Evolutionary conservation across 2,329 filamentous ascomycete genomes (phyloP).

Genomic region (Simplicillium sp.): DNA sequence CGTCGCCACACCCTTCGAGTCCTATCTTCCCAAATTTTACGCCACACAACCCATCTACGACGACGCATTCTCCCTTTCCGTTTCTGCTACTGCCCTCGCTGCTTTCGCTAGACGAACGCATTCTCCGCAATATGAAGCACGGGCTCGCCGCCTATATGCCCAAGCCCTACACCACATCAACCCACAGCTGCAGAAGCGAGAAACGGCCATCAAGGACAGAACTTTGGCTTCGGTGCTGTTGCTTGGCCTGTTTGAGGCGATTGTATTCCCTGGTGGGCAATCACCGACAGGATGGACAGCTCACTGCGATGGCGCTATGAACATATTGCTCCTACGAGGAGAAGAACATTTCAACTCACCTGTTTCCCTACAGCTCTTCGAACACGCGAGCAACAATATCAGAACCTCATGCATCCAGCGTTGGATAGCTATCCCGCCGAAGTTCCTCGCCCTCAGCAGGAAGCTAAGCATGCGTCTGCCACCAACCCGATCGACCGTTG

Average conservation of each 20-base stretch:
- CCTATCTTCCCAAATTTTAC: conserved; percentile 13
- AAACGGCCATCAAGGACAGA: conserved; percentile 12
- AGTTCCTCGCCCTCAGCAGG: conserved; percentile 10
- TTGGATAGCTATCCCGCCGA: conserved; percentile 10
- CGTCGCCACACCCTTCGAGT: conserved; percentile 13
- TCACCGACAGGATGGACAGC: conserved; percentile 16
- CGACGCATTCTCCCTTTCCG: conserved; percentile 12
- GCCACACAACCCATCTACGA: conserved; percentile 1
- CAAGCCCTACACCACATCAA: conserved; percentile 11
- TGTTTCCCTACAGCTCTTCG: conserved; percentile 12
- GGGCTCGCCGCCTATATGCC: conserved; percentile 12
- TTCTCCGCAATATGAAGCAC: conserved; percentile 8
- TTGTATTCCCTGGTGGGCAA: conserved; percentile 13
- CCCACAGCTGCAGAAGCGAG: conserved; percentile 7
- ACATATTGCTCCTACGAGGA: conserved; percentile 16
- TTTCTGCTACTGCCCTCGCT: conserved; percentile 14
- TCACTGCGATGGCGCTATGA: conserved; percentile 14
- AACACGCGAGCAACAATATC: conserved; percentile 16
- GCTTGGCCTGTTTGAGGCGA: conserved; percentile 17
- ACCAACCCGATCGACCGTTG: conserved; percentile 6
- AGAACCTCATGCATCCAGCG: conserved; percentile 16
- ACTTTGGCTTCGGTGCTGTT: conserved; percentile 17
- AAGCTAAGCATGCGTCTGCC: conserved; percentile 6
- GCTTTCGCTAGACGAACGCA: conserved; percentile 11
- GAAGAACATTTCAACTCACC: conserved; percentile 10